These are phyloP conservation scores for Gossypium armourianum DNA, from an alignment of 441 rosid species.

Conservation along the genomic window DNA sequence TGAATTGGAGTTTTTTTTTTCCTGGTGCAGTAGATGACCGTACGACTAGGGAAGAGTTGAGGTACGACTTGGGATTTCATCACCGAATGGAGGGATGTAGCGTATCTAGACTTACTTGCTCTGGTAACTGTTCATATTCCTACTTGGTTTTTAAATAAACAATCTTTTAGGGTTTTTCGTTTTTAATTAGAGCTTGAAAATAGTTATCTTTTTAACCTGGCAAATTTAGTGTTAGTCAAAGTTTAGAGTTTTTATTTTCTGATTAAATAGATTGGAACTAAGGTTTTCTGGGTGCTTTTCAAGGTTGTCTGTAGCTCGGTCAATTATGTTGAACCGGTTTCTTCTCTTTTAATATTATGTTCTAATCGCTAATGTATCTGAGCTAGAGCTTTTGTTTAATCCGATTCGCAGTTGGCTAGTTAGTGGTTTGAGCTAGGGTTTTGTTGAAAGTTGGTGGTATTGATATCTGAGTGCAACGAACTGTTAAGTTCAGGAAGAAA, in stretches of 20 bases:
- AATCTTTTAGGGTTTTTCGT: not conserved
- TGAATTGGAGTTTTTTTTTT: slow-evolving; percentile 10
- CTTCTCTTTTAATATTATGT: not conserved
- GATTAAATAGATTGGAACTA: slow-evolving; percentile 1
- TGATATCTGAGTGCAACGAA: slow-evolving; percentile 7
- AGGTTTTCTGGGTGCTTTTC: not conserved
- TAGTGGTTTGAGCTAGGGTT: not conserved
- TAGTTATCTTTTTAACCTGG: not conserved
- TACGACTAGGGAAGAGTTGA: slow-evolving; percentile 49
- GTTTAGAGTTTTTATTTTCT: not conserved
- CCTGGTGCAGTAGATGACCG: slow-evolving; percentile 42
- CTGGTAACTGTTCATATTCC: slow-evolving; percentile 78
- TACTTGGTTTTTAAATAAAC: slow-evolving; percentile 23
- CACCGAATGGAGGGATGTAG: slow-evolving; percentile 99
- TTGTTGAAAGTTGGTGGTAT: not conserved
- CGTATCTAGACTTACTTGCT: slow-evolving; percentile 79
- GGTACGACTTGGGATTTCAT: slow-evolving; percentile 53
- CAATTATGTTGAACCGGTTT: not conserved
- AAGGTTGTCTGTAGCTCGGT: not conserved
- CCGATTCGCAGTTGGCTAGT: not conserved
- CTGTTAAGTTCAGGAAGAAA: not conserved
- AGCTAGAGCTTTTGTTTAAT: not conserved
- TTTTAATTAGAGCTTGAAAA: slow-evolving; percentile 4
- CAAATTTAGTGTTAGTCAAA: not conserved
- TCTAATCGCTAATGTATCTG: not conserved